Evolutionary conservation across 768 basidiomycete species (phyloP).

Genomic region (Phaffia tasmanica): DNA sequence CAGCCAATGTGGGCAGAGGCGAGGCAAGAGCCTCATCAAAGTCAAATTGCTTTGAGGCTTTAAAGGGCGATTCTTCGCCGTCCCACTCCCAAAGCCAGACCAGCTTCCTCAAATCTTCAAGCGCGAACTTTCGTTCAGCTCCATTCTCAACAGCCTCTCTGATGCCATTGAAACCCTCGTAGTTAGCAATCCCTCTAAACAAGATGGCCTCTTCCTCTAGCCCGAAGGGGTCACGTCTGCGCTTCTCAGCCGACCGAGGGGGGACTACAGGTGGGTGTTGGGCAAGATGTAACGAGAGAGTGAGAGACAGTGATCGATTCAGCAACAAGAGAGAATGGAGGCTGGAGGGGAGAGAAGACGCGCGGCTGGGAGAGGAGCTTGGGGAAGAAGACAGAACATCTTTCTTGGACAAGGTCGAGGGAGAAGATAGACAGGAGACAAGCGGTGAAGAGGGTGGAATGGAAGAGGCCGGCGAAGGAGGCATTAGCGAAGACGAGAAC

Average conservation of each 20-base stretch:
- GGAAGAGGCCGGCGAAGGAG: too few relatives aligned
- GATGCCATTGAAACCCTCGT: conserved; percentile 19
- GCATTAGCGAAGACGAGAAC: too few relatives aligned
- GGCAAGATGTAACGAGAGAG: too few relatives aligned
- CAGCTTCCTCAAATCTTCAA: conserved; percentile 16
- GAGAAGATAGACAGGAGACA: too few relatives aligned
- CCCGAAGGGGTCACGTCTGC: conserved; percentile 1
- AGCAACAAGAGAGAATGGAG: too few relatives aligned
- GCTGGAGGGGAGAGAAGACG: too few relatives aligned
- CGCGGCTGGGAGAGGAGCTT: too few relatives aligned
- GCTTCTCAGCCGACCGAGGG: not conserved
- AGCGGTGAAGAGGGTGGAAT: too few relatives aligned
- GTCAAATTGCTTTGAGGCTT: not conserved
- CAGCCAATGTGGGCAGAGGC: not conserved
- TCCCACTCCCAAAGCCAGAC: conserved; percentile 25
- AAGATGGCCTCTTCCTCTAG: conserved; percentile 10
- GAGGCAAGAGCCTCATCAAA: not conserved
- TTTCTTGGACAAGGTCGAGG: too few relatives aligned
- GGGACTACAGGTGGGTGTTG: conserved; percentile 16
- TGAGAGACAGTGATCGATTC: too few relatives aligned
- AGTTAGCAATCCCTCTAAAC: conserved; percentile 22
- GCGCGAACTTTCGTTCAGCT: conserved; percentile 15
- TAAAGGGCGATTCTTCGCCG: not conserved
- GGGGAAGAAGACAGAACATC: too few relatives aligned
- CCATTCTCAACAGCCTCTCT: conserved; percentile 19